phyloP scores from a whole-genome alignment of 371 early-diverging fungal genomes.

The Gilbertella persicaria region DNA sequence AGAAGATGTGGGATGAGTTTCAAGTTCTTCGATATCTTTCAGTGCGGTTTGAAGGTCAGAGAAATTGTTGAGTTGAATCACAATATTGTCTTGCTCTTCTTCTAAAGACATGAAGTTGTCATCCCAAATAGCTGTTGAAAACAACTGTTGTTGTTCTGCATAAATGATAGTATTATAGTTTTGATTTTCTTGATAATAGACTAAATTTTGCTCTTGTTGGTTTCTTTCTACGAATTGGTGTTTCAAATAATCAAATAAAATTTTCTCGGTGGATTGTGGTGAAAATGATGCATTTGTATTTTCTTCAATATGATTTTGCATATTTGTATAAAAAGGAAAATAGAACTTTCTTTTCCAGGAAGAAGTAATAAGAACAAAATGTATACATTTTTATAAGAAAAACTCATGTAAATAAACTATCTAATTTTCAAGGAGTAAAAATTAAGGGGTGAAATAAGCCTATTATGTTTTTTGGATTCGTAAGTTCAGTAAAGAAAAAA shows the following conservation, averaged over 20 bases:
- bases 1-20: background rate
- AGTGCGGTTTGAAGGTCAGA: slow-evolving; percentile 17
- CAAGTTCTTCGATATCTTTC: slow-evolving; percentile 13
- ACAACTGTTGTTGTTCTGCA: background rate
- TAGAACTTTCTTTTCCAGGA: no score
- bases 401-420: no score
- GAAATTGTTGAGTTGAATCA: slow-evolving; percentile 15
- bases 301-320: no score
- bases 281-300: background rate
- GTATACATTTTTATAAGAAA: no score
- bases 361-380: no score
- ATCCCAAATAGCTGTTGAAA: slow-evolving; percentile 6
- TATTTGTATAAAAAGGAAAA: no score
- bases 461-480: no score
- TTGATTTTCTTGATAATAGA: background rate
- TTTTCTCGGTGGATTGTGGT: background rate
- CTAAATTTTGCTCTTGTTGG: background rate
- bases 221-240: background rate
- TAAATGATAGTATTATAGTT: background rate
- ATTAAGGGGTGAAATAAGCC: no score
- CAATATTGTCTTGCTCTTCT: slow-evolving; percentile 9
- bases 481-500: no score
- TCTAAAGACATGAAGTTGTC: slow-evolving; percentile 8
- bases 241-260: background rate
- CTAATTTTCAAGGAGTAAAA: no score